Evolutionary conservation across 495 filamentous ascomycete species (phyloP), one percentile per base, ranked within the genome.

Genomic region (Xylaria castorea): DNA sequence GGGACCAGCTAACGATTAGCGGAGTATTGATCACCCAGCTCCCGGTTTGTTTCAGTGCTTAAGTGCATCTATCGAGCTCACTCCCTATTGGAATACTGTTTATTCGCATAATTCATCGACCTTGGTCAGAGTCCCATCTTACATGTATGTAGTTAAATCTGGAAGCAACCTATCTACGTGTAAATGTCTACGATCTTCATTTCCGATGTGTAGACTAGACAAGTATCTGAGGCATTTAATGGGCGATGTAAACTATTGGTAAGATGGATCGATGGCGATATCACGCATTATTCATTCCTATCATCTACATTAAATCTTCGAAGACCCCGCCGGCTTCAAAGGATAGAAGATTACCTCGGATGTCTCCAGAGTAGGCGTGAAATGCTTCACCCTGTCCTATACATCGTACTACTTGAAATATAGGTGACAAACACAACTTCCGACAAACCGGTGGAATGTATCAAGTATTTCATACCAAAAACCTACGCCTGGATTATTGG

Each of bases 1-100:
- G n/a, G n/a, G 53, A 32, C 25, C 53, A 14, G 51, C 68, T 66
- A 66, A 30, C 22, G 27, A 18, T 51, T 44, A 16, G 50, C 66
- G 66, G 66, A 68, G 66, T 57, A 55, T 40, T 30, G 66, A 68
- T 68, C 66, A 68, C 44, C 66, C 66, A 20, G 34, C 9, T 8
- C 22, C 64, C 64, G n/a, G 32, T 6, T n/a, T 16, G 25, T 40
- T 36, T 1, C 30, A 1, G 32, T 38, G 6, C 30, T 32, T 57
- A 57, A 32, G 14, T 57, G 48, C 48, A 51, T 55, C 22, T 7
- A 11, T 25, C 9, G 1, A 61, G 12, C 2, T 51, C 18, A 0
- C 5, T 22, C 9, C 11, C 53, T 57, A 57, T 27, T 34, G 22
- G n/a, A 22, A 62, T 62, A 38, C 22, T 53, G 8, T 14, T 27